Base-by-base conservation (phyloP, 2,329 filamentous ascomycete species). In the Thermothelomyces thermophilus region DNA sequence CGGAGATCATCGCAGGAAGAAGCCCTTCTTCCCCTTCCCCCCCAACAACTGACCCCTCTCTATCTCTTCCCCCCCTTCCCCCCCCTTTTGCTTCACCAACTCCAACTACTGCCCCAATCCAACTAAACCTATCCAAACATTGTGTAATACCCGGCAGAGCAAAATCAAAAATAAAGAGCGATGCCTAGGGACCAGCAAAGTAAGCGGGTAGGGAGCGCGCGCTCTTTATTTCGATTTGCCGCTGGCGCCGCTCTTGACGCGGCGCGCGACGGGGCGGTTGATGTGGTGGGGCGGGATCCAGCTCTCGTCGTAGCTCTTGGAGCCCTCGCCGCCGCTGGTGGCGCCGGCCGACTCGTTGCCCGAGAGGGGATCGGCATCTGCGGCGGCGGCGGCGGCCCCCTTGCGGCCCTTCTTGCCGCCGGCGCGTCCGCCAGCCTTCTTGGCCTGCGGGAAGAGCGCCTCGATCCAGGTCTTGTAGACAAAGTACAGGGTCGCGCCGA, bases 381-480 rank as follows among this genome's bases (percentile, higher is more conserved):
- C 73, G 11, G 17, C 28, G 19, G 39, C 42, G 17, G 28, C 45
- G 20, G n/a, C 37, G 60, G 69, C 68, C 65, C 82, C 82, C 64
- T 76, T 79, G 58, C 77, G 70, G 30, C 77, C 77, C 71, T 11
- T 6, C 33, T 35, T 35, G 63, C 74, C 77, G 58, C 77, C 71
- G 26, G 77, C 71, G 62, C 73, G 7, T 3, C 7, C 6, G 20
- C 19, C 14, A 6, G 33, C 14, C 13, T 14, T 14, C 41, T 42
- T 48, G 59, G 85, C 83, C 76, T 95, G 89, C 42, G 93, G 91
- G 77, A 97, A 95, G 66, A 98, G 86, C 13, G 90, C 84, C 63
- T 90, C 87, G 71, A 98, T 86, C 90, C 91, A 97, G 64, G 91
- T 95, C 75, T 86, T 93, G 81, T 98, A 98, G 73, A 96, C 89